These are phyloP conservation scores for Chamaecyparis obtusa DNA, from an alignment of 75 land plant species.

Conservation along the genomic window DNA sequence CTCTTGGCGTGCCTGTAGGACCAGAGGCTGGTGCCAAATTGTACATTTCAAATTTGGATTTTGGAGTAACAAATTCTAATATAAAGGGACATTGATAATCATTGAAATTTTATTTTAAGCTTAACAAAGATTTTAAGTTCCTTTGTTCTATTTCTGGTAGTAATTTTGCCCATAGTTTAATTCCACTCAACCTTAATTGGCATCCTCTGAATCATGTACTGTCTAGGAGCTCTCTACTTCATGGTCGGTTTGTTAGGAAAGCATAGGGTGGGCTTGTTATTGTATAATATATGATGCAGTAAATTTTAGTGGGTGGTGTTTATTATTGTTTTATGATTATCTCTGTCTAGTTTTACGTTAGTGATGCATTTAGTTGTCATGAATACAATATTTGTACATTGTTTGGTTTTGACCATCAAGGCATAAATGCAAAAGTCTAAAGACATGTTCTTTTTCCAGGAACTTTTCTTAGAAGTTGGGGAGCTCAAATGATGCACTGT, in stretches of 20 bases:
- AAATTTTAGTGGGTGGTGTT: neutral
- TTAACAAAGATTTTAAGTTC: neutral
- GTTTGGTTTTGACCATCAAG: neutral
- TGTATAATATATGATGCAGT: neutral
- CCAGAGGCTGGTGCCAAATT: no score
- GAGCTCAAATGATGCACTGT: constrained; percentile 43
- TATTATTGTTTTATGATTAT: neutral
- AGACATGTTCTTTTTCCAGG: constrained; percentile 23
- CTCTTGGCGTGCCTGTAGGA: no score
- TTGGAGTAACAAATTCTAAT: constrained; percentile 43
- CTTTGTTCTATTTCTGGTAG: neutral
- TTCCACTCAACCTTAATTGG: neutral
- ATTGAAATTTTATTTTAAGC: neutral
- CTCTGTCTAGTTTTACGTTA: neutral
- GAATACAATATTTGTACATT: neutral
- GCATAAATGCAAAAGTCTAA: neutral
- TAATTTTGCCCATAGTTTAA: neutral
- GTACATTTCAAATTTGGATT: no score
- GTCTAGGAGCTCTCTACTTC: neutral
- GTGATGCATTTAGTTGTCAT: neutral
- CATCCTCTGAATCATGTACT: neutral
- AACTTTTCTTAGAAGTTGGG: constrained; percentile 59
- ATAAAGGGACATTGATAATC: constrained; percentile 50
- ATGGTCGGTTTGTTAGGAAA: neutral
- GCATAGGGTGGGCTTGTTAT: neutral